Evolutionary conservation across 2,329 filamentous ascomycete species (phyloP).

Genomic region (Phialophora chinensis): DNA sequence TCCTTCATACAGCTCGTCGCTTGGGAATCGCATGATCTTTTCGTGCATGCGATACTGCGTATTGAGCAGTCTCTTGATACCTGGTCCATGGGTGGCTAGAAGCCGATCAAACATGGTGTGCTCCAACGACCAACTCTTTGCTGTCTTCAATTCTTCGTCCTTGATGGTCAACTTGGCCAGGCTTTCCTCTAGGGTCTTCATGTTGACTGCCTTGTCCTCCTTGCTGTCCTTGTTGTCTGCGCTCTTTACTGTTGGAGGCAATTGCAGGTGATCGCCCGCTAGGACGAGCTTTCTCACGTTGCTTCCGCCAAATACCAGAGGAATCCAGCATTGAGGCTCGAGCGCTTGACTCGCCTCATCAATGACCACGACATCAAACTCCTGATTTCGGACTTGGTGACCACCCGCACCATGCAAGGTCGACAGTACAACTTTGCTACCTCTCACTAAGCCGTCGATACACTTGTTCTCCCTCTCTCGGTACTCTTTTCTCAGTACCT

Average conservation of each 20-base stretch:
- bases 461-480: constrained; percentile 82
- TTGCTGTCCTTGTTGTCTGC: constrained; percentile 50
- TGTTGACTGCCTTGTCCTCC: constrained; percentile 50
- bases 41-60: constrained; percentile 99
- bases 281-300: constrained; percentile 75
- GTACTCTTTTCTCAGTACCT: constrained; percentile 85
- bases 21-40: constrained; percentile 92
- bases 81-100: constrained; percentile 76
- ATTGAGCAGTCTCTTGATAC: constrained; percentile 92
- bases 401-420: constrained; percentile 87
- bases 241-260: constrained; percentile 88
- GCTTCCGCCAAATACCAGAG: constrained; percentile 68
- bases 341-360: constrained; percentile 96
- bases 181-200: constrained; percentile 46
- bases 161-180: constrained; percentile 47
- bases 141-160: constrained; percentile 40
- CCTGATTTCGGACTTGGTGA: constrained; percentile 66
- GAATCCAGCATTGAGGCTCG: constrained; percentile 97
- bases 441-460: constrained; percentile 73
- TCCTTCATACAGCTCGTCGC: constrained; percentile 82
- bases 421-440: constrained; percentile 86
- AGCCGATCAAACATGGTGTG: constrained; percentile 93
- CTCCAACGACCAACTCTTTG: constrained; percentile 70
- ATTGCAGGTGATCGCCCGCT: constrained; percentile 90
- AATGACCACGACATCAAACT: constrained; percentile 94